Evolutionary conservation across 345 rosid genomes (phyloP).

Genomic region (Laguncularia racemosa): DNA sequence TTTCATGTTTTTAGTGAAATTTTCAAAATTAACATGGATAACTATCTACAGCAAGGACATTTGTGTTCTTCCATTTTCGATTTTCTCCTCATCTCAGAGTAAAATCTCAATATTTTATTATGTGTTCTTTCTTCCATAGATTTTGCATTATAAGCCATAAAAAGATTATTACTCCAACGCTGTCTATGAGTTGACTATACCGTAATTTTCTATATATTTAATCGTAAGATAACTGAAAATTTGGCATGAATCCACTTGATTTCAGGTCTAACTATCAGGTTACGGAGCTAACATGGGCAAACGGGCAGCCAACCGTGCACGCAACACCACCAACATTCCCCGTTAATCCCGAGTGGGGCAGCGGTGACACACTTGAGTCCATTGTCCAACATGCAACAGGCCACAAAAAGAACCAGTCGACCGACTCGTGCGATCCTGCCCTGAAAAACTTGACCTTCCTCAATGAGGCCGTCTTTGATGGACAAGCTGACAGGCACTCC

Average conservation of each 20-base stretch:
- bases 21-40: too few relatives aligned
- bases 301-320: constrained; percentile 70
- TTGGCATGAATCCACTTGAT: background rate
- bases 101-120: too few relatives aligned
- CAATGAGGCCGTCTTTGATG: background rate
- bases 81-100: too few relatives aligned
- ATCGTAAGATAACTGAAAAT: too few relatives aligned
- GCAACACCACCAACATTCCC: constrained; percentile 33
- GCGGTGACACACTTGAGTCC: constrained; percentile 82
- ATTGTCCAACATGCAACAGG: constrained; percentile 76
- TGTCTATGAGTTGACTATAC: too few relatives aligned
- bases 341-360: constrained; percentile 17
- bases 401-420: constrained; percentile 1
- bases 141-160: background rate
- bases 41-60: too few relatives aligned
- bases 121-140: background rate
- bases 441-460: background rate
- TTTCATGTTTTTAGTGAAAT: too few relatives aligned
- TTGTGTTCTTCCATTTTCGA: too few relatives aligned
- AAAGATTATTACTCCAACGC: too few relatives aligned
- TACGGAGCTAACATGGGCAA: constrained; percentile 87
- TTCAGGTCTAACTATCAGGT: constrained; percentile 61
- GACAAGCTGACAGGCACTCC: constrained; percentile 17
- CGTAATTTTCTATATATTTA: too few relatives aligned
- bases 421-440: background rate